A percentile compares a stretch with the other conserved stretches of the same genome.
phyloP scores from a whole-genome alignment of 495 filamentous ascomycete species.

The Paragyromitra xinjiangensis region DNA sequence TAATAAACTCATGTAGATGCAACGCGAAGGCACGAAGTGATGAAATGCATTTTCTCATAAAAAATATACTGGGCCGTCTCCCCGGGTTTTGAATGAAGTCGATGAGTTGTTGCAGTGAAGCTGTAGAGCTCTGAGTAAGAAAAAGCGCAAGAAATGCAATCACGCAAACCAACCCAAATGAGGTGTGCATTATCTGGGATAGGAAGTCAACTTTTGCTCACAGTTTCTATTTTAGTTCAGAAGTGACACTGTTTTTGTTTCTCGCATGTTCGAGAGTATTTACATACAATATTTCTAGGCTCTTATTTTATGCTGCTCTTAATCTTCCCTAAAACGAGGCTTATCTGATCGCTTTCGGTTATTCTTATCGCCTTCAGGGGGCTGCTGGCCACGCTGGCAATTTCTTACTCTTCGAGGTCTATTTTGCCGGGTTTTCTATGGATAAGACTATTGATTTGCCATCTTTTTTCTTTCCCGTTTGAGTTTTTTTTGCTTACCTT shows the following conservation, averaged over 20 bases:
- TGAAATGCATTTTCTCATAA: conserved; percentile 30
- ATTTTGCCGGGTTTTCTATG: conserved; percentile 38
- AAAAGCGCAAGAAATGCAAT: conserved; percentile 22
- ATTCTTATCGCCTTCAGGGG: conserved; percentile 18
- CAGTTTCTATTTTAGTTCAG: conserved; percentile 17
- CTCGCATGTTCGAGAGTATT: conserved; percentile 10
- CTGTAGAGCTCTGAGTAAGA: conserved; percentile 23
- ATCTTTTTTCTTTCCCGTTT: conserved; percentile 18
- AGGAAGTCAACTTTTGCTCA: conserved; percentile 2
- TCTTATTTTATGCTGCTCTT: conserved; percentile 29
- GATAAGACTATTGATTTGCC: conserved; percentile 35
- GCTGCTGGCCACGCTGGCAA: conserved; percentile 45
- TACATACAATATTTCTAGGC: conserved; percentile 1
- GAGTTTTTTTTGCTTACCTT: conserved; percentile 23
- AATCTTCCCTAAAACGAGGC: background rate
- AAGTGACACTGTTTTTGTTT: conserved; percentile 5
- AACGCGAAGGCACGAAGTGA: conserved; percentile 33
- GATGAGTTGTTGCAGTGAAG: conserved; percentile 39
- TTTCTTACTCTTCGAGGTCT: conserved; percentile 42
- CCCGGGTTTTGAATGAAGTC: conserved; percentile 47
- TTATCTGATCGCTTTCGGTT: conserved; percentile 9
- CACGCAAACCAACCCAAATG: conserved; percentile 9
- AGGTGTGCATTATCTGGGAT: background rate
- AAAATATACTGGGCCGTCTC: conserved; percentile 37
- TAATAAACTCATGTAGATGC: conserved; percentile 42